Evolutionary conservation across 305 asterid genomes (phyloP).

Genomic region (Fraxinus sp.): DNA sequence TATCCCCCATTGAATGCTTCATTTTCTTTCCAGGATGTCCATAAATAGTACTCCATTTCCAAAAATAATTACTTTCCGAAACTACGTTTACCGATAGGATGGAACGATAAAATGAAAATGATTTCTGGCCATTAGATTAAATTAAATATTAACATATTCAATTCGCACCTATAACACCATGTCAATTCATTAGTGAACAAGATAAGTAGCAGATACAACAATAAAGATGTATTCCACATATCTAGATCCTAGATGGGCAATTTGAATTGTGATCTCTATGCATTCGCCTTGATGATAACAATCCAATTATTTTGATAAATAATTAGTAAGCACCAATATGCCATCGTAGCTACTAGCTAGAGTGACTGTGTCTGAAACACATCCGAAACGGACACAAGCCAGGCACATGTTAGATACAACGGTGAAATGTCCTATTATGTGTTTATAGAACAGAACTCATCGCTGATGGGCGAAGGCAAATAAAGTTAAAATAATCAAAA

Average conservation of each 20-base stretch:
- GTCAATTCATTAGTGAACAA: neutral
- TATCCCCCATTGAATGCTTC: neutral
- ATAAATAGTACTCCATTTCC: neutral
- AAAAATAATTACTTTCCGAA: neutral
- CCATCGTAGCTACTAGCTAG: neutral
- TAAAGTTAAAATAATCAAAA: neutral
- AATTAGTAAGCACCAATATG: neutral
- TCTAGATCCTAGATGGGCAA: neutral
- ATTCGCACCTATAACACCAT: neutral
- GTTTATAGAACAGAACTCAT: neutral
- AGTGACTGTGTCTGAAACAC: neutral
- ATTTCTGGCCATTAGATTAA: neutral
- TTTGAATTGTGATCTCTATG: neutral
- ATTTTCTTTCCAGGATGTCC: neutral
- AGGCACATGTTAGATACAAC: neutral
- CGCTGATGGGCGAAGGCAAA: neutral
- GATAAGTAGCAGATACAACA: neutral
- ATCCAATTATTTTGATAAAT: neutral
- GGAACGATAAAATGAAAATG: neutral
- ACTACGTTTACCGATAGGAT: neutral
- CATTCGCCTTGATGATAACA: neutral
- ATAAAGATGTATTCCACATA: neutral
- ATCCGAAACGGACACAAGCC: neutral
- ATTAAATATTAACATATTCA: neutral
- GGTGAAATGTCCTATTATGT: neutral